A percentile compares a stretch with the other conserved stretches of the same genome.
These are phyloP conservation scores for Melastoma malabathricum DNA, from an alignment of 345 rosid species.

Conservation along the genomic window DNA sequence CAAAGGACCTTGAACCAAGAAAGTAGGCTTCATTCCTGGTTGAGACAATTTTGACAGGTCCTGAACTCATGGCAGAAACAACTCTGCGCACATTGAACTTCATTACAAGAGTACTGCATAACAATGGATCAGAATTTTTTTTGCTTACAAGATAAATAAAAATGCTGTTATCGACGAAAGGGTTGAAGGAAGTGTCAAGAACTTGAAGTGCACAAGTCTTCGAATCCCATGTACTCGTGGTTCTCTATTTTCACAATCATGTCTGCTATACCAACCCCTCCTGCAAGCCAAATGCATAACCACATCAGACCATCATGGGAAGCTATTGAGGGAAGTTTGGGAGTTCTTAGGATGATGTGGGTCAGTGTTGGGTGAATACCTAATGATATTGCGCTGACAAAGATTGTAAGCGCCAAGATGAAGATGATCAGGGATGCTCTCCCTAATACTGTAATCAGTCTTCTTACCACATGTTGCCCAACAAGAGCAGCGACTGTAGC, in stretches of 20 bases:
- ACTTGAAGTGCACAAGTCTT: slow-evolving; percentile 15
- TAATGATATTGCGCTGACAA: slow-evolving; percentile 22
- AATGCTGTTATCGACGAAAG: too few species aligned
- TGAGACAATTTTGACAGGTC: too few species aligned
- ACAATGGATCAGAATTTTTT: too few species aligned
- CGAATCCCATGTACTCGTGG: slow-evolving; percentile 29
- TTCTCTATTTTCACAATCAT: slow-evolving; percentile 19
- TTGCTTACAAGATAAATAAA: too few species aligned
- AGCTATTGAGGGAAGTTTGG: not conserved
- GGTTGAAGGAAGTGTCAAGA: slow-evolving; percentile 2
- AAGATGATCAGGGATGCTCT: slow-evolving; percentile 29
- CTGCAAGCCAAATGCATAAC: slow-evolving; percentile 10
- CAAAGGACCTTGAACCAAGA: too few species aligned
- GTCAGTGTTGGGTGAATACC: slow-evolving; percentile 5
- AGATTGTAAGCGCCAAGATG: slow-evolving; percentile 20
- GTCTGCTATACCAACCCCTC: slow-evolving; percentile 23
- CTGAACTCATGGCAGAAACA: too few species aligned
- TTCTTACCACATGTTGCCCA: slow-evolving; percentile 19
- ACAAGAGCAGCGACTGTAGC: slow-evolving; percentile 20
- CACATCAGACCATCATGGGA: not conserved
- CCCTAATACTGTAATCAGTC: slow-evolving; percentile 17
- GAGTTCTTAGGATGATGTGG: not conserved
- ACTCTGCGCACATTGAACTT: too few species aligned
- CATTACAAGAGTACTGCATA: too few species aligned
- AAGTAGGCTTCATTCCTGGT: too few species aligned